A percentile compares a stretch with the other conserved stretches of the same genome.
Conservation (phyloP, 768 basidiomycete species). For the Cyclocybe aegerita region DNA sequence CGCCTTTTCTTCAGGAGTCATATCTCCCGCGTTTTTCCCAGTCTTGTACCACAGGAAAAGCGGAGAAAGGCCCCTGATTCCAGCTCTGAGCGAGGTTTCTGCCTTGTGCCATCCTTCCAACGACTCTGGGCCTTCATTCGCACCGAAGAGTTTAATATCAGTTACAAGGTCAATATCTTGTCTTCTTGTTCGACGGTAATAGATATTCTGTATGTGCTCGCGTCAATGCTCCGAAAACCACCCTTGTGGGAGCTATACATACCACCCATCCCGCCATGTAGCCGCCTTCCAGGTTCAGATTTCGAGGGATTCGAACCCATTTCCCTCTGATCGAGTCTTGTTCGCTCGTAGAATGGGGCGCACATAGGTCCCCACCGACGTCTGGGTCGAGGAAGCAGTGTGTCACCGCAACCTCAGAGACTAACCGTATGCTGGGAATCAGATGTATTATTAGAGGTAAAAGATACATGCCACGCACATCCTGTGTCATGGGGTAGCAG, state of each 20-base stretch:
- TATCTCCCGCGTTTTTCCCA: conserved; percentile 61
- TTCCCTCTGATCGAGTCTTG: conserved; percentile 76
- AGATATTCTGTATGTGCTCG: conserved; percentile 46
- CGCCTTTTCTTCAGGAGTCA: conserved; percentile 55
- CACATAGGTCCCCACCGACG: conserved; percentile 58
- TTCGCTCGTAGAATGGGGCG: conserved; percentile 66
- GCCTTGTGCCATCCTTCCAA: conserved; percentile 65
- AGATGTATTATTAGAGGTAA: neutral
- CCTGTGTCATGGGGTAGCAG: conserved; percentile 76
- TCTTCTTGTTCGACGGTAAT: conserved; percentile 84
- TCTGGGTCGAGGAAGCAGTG: conserved; percentile 67
- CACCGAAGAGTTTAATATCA: conserved; percentile 63
- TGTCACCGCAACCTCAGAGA: conserved; percentile 77
- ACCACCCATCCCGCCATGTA: conserved; percentile 59
- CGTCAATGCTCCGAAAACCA: neutral
- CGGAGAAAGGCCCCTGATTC: conserved; percentile 53
- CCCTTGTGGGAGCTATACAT: conserved; percentile 2
- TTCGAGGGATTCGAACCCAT: conserved; percentile 87
- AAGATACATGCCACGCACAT: conserved; percentile 40
- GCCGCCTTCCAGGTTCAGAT: conserved; percentile 69
- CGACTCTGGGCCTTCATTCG: conserved; percentile 49
- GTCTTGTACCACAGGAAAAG: conserved; percentile 79
- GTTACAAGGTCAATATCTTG: conserved; percentile 80
- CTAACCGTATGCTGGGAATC: conserved; percentile 31
- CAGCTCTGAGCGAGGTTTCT: conserved; percentile 59